phyloP scores from a whole-genome alignment of 306 rosid genomes.

The Glycine latifolia region DNA sequence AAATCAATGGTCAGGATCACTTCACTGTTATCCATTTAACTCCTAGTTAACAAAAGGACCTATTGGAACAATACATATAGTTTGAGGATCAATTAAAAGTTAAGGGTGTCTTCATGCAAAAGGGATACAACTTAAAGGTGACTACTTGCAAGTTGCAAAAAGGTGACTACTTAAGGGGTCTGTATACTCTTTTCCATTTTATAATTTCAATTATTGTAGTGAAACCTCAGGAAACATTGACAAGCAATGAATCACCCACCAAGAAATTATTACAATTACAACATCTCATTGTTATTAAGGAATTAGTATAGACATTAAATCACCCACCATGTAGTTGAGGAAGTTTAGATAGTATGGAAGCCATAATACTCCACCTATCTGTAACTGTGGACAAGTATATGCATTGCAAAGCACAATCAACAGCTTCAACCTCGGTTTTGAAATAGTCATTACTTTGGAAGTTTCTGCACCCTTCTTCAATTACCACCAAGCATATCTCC shows the following conservation, averaged over 20 bases:
- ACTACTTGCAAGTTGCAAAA: not conserved
- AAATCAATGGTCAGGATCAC: no score
- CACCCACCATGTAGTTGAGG: constrained; percentile 80
- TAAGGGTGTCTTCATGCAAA: not conserved
- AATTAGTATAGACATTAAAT: constrained; percentile 38
- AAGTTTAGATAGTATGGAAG: constrained; percentile 79
- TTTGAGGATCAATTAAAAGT: not conserved
- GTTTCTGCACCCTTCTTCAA: constrained; percentile 89
- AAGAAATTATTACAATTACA: constrained; percentile 34
- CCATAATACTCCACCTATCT: constrained; percentile 93
- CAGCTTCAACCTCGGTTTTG: constrained; percentile 77
- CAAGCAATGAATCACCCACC: constrained; percentile 29
- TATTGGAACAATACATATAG: not conserved
- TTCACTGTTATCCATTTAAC: not conserved
- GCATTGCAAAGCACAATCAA: constrained; percentile 92
- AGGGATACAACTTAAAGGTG: not conserved
- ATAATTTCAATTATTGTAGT: constrained; percentile 4
- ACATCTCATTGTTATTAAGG: constrained; percentile 41
- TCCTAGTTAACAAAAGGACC: not conserved
- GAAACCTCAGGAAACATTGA: constrained; percentile 15
- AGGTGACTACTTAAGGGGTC: not conserved
- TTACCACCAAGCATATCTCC: constrained; percentile 77
- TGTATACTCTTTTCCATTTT: not conserved
- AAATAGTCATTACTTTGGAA: constrained; percentile 62
- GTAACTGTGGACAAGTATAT: constrained; percentile 81